Evolutionary conservation across 2,329 filamentous ascomycete species (phyloP).

Genomic region (Aspergillus tanneri): DNA sequence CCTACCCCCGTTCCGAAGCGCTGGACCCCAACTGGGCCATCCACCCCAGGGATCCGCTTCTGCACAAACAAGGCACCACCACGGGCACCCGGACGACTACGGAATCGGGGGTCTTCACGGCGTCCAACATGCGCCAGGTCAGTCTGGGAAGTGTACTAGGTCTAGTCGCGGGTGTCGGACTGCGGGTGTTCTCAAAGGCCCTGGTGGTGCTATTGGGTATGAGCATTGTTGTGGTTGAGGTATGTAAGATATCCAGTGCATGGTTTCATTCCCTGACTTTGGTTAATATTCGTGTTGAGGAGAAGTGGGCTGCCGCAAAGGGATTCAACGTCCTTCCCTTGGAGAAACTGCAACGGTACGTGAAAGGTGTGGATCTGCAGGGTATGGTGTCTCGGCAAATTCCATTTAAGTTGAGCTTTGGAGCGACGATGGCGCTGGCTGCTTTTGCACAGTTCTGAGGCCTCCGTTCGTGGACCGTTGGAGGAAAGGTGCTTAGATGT

Average conservation of each 20-base stretch:
- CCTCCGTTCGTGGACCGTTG: neutral
- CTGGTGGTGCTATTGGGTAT: slow-evolving; percentile 46
- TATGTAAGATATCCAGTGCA: no score
- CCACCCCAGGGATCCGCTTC: slow-evolving; percentile 20
- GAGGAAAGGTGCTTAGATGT: neutral
- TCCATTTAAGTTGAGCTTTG: slow-evolving; percentile 50
- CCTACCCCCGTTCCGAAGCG: slow-evolving; percentile 21
- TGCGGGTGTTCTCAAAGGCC: slow-evolving; percentile 46
- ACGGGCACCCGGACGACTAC: no score
- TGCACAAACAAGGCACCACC: slow-evolving; percentile 29
- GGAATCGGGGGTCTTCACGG: slow-evolving; percentile 34
- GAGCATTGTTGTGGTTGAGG: slow-evolving; percentile 46
- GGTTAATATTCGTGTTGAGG: neutral
- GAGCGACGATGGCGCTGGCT: slow-evolving; percentile 45
- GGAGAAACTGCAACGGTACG: slow-evolving; percentile 41
- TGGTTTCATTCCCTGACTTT: neutral
- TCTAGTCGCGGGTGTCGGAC: slow-evolving; percentile 42
- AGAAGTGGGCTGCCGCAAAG: slow-evolving; percentile 46
- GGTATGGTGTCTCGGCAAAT: slow-evolving; percentile 40
- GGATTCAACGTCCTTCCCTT: slow-evolving; percentile 48
- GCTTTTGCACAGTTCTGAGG: slow-evolving; percentile 46
- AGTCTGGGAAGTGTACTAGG: slow-evolving; percentile 48
- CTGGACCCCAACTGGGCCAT: slow-evolving; percentile 28
- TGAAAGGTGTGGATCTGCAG: slow-evolving; percentile 43
- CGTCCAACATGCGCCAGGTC: slow-evolving; percentile 44